Conservation (phyloP, 2,329 filamentous ascomycete species). For the Hypoxylon sp. region DNA sequence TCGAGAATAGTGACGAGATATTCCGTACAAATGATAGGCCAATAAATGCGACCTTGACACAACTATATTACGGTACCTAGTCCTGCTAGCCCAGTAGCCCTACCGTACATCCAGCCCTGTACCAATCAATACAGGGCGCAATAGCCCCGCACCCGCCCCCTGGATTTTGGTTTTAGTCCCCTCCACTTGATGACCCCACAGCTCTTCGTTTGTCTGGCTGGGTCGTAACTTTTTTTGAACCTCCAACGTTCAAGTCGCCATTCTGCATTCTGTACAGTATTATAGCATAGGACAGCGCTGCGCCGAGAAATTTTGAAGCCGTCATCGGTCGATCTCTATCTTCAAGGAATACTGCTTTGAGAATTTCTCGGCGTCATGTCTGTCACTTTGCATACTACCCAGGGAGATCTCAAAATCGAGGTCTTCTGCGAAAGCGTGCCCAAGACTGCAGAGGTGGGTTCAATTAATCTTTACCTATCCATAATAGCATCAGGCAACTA, state of each 20-base stretch:
- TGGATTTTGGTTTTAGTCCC: slow-evolving; percentile 30
- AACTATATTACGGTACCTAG: background rate
- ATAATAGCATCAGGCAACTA: slow-evolving; percentile 11
- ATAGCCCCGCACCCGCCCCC: slow-evolving; percentile 37
- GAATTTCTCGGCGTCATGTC: slow-evolving; percentile 64
- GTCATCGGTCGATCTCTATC: slow-evolving; percentile 1
- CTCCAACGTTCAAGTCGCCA: slow-evolving; percentile 31
- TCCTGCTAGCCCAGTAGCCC: slow-evolving; percentile 30
- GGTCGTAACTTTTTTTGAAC: slow-evolving; percentile 38
- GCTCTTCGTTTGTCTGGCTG: slow-evolving; percentile 11
- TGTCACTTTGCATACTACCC: slow-evolving; percentile 85
- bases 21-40: slow-evolving; percentile 10
- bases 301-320: background rate
- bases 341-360: slow-evolving; percentile 15
- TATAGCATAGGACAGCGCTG: slow-evolving; percentile 14
- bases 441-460: slow-evolving; percentile 84
- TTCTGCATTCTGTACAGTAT: slow-evolving; percentile 14
- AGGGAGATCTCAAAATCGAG: slow-evolving; percentile 94
- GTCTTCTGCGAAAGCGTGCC: slow-evolving; percentile 96
- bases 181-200: slow-evolving; percentile 39
- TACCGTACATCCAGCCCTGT: slow-evolving; percentile 37
- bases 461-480: slow-evolving; percentile 9
- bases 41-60: slow-evolving; percentile 26
- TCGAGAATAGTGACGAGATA: slow-evolving; percentile 14
- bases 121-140: slow-evolving; percentile 33